A percentile compares a stretch with the other conserved stretches of the same genome.
These are phyloP conservation scores for Brassica hybrid DNA, from an alignment of 441 rosid species.

Conservation along the genomic window DNA sequence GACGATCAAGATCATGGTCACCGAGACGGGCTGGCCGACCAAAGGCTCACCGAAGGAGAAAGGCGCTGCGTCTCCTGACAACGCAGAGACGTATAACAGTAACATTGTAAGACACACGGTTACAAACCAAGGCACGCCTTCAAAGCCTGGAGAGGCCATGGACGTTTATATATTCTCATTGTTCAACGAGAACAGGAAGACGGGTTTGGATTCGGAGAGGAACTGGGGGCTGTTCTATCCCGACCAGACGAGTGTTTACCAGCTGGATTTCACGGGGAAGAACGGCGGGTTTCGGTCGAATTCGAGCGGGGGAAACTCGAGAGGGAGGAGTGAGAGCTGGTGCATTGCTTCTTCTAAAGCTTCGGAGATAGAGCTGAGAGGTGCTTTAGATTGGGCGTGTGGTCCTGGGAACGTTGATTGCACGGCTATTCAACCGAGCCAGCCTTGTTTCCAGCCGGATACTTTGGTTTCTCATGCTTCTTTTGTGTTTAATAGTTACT, in stretches of 20 bases:
- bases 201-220: constrained; percentile 91
- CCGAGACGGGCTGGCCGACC: constrained; percentile 98
- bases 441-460: constrained; percentile 94
- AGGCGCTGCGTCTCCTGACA: constrained; percentile 88
- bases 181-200: constrained; percentile 91
- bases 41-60: constrained; percentile 86
- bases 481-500: constrained; percentile 84
- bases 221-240: constrained; percentile 98
- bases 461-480: constrained; percentile 92
- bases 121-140: constrained; percentile 86
- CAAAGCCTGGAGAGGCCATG: constrained; percentile 73
- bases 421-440: constrained; percentile 91
- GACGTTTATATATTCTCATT: constrained; percentile 84
- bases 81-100: constrained; percentile 81
- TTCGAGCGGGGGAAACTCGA: constrained; percentile 53
- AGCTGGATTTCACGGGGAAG: constrained; percentile 82
- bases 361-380: constrained; percentile 71
- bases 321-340: constrained; percentile 68
- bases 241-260: constrained; percentile 85
- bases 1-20: constrained; percentile 91
- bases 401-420: constrained; percentile 94
- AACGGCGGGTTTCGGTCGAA: constrained; percentile 47
- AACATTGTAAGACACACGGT: constrained; percentile 80
- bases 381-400: constrained; percentile 96
- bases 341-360: constrained; percentile 90